Percentiles rank a stretch among this genome's conserved stretches.
These are phyloP conservation scores for Penicillium macrosclerotiorum DNA, from an alignment of 495 filamentous ascomycete genomes.

Conservation along the genomic window DNA sequence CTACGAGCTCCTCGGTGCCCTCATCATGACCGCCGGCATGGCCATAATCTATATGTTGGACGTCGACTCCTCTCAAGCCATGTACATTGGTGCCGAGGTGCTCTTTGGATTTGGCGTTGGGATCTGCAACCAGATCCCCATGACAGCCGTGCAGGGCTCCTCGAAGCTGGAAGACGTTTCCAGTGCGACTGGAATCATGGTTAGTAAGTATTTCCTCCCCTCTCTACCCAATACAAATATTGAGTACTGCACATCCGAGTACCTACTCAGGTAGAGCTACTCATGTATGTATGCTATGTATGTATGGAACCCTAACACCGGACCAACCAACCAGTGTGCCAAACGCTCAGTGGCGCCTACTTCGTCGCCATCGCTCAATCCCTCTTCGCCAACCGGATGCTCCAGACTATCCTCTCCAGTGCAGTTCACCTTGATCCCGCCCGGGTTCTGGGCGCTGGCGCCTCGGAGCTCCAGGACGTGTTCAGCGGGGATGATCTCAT, in stretches of 20 bases:
- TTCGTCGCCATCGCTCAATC: conserved; percentile 39
- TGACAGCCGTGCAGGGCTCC: conserved; percentile 28
- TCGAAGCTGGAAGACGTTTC: conserved; percentile 47
- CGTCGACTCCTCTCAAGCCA: conserved; percentile 7
- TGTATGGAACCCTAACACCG: no score
- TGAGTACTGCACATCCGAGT: no score
- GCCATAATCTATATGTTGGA: conserved; percentile 27
- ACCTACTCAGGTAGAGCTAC: no score
- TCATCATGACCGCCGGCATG: conserved; percentile 26
- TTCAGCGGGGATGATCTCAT: conserved; percentile 35
- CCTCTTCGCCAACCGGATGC: conserved; percentile 38
- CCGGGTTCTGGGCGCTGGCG: conserved; percentile 42
- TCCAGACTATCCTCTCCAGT: conserved; percentile 21
- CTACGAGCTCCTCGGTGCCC: conserved; percentile 11
- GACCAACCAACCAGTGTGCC: conserved; percentile 34
- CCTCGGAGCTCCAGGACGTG: conserved; percentile 39
- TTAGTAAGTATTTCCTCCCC: conserved; percentile 16
- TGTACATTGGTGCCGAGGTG: conserved; percentile 26
- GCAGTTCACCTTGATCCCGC: conserved; percentile 40
- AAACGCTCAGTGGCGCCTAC: conserved; percentile 46
- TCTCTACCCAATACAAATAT: not conserved
- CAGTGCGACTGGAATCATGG: conserved; percentile 29
- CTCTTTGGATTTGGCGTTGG: conserved; percentile 25
- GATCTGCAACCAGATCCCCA: conserved; percentile 21
- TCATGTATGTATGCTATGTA: no score